These are phyloP conservation scores for Lomentospora prolificans DNA, from an alignment of 2,329 filamentous ascomycete species.

Conservation along the genomic window DNA sequence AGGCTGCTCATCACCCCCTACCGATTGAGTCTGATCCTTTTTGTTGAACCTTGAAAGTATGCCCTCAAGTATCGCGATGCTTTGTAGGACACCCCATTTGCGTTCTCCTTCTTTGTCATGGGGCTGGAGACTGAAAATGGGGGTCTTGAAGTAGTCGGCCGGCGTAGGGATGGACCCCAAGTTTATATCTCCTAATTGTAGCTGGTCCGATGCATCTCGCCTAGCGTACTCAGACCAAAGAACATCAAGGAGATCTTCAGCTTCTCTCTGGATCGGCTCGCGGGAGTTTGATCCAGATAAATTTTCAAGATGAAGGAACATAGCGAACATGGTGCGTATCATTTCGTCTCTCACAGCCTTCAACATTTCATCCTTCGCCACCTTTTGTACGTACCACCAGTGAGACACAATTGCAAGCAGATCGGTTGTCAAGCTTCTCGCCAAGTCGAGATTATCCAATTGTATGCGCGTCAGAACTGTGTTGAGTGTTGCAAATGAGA, in stretches of 20 bases:
- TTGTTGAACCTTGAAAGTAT: conserved; percentile 16
- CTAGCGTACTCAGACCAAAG: conserved; percentile 72
- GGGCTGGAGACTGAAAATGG: conserved; percentile 42
- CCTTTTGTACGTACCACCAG: conserved; percentile 67
- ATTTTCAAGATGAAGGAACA: conserved; percentile 53
- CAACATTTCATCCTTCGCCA: conserved; percentile 49
- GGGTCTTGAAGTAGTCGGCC: conserved; percentile 33
- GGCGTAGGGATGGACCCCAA: conserved; percentile 39
- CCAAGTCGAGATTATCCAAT: conserved; percentile 57
- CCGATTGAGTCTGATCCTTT: conserved; percentile 6
- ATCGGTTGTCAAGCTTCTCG: conserved; percentile 47
- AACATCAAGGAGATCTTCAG: conserved; percentile 59
- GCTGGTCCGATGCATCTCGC: conserved; percentile 57
- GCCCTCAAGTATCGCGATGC: conserved; percentile 47
- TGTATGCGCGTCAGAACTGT: conserved; percentile 54
- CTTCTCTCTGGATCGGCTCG: conserved; percentile 27
- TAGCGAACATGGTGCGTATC: conserved; percentile 59
- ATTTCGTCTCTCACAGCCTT: conserved; percentile 66
- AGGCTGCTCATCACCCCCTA: conserved; percentile 32
- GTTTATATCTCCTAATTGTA: conserved; percentile 69
- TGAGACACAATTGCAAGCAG: conserved; percentile 62
- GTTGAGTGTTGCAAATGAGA: conserved; percentile 70
- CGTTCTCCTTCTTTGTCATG: conserved; percentile 46
- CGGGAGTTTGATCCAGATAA: conserved; percentile 32
- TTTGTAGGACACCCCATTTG: conserved; percentile 50